Percentiles rank a stretch among this genome's conserved stretches.
phyloP scores from a whole-genome alignment of 495 filamentous ascomycete species.

The Lophiostoma macrostomum region DNA sequence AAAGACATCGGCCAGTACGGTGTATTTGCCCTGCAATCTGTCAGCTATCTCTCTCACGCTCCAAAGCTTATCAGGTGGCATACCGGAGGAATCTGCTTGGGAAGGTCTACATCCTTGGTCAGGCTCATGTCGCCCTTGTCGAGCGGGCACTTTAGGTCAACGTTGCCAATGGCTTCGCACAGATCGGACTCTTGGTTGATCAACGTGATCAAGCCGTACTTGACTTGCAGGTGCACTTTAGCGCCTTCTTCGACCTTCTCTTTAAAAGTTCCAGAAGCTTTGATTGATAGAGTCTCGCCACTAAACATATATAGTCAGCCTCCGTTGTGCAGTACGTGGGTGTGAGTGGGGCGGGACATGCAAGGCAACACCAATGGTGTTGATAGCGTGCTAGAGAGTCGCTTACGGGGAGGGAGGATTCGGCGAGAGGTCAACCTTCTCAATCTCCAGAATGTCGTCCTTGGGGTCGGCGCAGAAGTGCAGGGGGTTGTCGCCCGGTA shows the following conservation, averaged over 20 bases:
- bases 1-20: constrained; percentile 79
- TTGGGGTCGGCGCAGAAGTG: constrained; percentile 65
- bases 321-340: neutral
- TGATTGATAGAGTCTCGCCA: constrained; percentile 73
- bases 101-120: constrained; percentile 78
- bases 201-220: constrained; percentile 89
- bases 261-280: constrained; percentile 67
- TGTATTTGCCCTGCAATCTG: constrained; percentile 73
- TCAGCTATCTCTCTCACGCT: constrained; percentile 1
- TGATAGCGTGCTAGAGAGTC: too few relatives aligned
- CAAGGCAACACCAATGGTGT: too few relatives aligned
- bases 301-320: constrained; percentile 47
- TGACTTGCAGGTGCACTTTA: constrained; percentile 76
- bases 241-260: constrained; percentile 71
- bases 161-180: constrained; percentile 82
- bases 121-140: constrained; percentile 68
- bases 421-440: constrained; percentile 73
- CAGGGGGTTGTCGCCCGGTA: constrained; percentile 76
- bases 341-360: neutral
- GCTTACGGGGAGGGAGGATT: constrained; percentile 88
- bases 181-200: constrained; percentile 75
- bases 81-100: constrained; percentile 86
- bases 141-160: constrained; percentile 86
- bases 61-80: constrained; percentile 32
- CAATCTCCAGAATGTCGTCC: constrained; percentile 64